These are phyloP conservation scores for Aquilaria malaccensis DNA, from an alignment of 345 rosid genomes.

Conservation along the genomic window DNA sequence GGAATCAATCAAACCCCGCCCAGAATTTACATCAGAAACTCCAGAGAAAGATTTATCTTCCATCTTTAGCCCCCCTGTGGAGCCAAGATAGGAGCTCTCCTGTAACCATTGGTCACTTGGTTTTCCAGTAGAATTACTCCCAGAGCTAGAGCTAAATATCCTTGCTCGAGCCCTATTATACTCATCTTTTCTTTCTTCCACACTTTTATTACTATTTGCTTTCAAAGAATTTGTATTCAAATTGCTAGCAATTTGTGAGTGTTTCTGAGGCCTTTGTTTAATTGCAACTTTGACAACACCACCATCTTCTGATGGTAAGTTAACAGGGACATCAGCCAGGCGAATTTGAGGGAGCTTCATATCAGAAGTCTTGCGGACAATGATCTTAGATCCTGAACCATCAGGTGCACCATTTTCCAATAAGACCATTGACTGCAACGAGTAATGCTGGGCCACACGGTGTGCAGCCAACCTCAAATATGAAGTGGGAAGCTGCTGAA, in stretches of 20 bases:
- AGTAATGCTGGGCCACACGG: constrained; percentile 80
- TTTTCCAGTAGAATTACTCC: constrained; percentile 27
- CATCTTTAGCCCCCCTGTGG: constrained; percentile 30
- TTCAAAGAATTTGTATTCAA: constrained; percentile 39
- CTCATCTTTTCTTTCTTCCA: constrained; percentile 85
- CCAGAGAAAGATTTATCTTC: constrained; percentile 41
- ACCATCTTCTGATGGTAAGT: constrained; percentile 50
- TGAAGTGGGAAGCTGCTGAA: constrained; percentile 77
- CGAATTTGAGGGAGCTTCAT: constrained; percentile 50
- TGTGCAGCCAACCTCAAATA: constrained; percentile 79
- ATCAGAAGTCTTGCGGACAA: constrained; percentile 63
- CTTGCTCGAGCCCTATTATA: constrained; percentile 76
- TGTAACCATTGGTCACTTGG: constrained; percentile 38
- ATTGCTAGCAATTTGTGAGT: constrained; percentile 22
- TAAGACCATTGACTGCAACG: constrained; percentile 76
- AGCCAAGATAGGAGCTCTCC: constrained; percentile 29
- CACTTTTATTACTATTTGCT: constrained; percentile 48
- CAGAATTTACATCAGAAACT: constrained; percentile 33
- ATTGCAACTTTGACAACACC: constrained; percentile 58
- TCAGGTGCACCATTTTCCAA: constrained; percentile 56
- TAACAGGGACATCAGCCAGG: constrained; percentile 68
- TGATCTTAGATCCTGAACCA: constrained; percentile 60
- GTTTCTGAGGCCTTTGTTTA: constrained; percentile 67
- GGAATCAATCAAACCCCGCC: constrained; percentile 41
- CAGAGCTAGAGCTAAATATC: constrained; percentile 45